Conservation (phyloP, 768 basidiomycete species). For the Mycena pura region DNA sequence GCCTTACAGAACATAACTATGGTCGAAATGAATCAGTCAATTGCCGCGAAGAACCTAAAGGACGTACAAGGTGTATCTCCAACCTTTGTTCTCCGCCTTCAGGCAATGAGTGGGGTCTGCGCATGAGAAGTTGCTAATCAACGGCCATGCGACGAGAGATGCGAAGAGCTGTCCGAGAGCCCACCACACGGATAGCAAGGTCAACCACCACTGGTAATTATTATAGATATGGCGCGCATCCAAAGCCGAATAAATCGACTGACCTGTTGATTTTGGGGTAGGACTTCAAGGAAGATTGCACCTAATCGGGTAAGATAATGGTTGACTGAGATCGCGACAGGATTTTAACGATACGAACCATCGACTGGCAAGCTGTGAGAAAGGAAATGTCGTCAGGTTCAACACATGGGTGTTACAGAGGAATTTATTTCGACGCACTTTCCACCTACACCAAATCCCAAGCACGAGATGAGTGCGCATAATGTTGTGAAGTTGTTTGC, state of each 20-base stretch:
- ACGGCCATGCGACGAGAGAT: slow-evolving; percentile 59
- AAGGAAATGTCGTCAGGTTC: slow-evolving; percentile 32
- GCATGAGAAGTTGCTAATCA: slow-evolving; percentile 65
- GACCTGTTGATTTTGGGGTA: slow-evolving; percentile 50
- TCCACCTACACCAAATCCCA: slow-evolving; percentile 59
- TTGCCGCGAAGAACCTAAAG: slow-evolving; percentile 7
- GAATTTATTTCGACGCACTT: slow-evolving; percentile 45
- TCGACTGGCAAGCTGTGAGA: slow-evolving; percentile 50
- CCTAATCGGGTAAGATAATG: slow-evolving; percentile 30
- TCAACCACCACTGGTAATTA: slow-evolving; percentile 53
- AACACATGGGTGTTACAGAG: slow-evolving; percentile 2
- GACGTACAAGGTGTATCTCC: slow-evolving; percentile 61
- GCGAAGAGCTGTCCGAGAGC: slow-evolving; percentile 57
- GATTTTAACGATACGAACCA: slow-evolving; percentile 40
- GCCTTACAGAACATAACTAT: slow-evolving; percentile 50
- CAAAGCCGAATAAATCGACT: slow-evolving; percentile 15
- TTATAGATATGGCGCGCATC: background rate
- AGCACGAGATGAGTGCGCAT: slow-evolving; percentile 51
- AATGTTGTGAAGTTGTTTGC: slow-evolving; percentile 54
- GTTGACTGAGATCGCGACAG: background rate
- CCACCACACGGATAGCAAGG: slow-evolving; percentile 63
- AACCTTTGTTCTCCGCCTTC: slow-evolving; percentile 61
- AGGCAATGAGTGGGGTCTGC: slow-evolving; percentile 48
- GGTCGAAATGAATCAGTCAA: background rate
- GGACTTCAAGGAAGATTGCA: slow-evolving; percentile 52